These are phyloP conservation scores for Pyracantha coccinea DNA, from an alignment of 331 rosid genomes.

Conservation along the genomic window DNA sequence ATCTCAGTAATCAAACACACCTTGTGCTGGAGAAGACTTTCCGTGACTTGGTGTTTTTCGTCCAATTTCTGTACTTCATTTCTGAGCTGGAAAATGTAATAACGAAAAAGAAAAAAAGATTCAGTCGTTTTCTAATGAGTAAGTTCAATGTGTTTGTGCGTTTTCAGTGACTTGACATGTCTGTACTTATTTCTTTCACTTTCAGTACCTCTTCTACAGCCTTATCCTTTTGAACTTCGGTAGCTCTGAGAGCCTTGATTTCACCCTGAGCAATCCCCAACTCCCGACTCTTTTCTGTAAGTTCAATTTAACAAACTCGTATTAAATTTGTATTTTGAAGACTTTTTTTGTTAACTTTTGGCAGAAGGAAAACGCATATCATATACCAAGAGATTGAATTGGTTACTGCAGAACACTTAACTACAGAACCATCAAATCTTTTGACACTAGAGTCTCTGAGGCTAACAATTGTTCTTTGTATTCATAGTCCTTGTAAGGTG, in stretches of 20 bases:
- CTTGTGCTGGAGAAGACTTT: conserved; percentile 64
- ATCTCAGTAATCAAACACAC: conserved; percentile 25
- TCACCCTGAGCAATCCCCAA: conserved; percentile 48
- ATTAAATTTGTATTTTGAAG: background rate
- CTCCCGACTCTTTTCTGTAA: conserved; percentile 60
- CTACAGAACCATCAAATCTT: background rate
- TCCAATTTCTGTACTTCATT: conserved; percentile 45
- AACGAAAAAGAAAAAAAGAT: background rate
- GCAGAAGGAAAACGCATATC: background rate
- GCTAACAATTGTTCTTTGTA: background rate
- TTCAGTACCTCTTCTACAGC: conserved; percentile 69
- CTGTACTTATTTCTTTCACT: background rate
- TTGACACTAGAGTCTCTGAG: background rate
- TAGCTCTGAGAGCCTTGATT: conserved; percentile 66
- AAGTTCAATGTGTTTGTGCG: background rate
- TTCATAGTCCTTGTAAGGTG: background rate
- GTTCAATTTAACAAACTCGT: no score
- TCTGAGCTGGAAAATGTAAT: conserved; percentile 46
- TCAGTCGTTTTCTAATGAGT: background rate
- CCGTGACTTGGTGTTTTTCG: conserved; percentile 37
- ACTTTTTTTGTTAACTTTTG: background rate
- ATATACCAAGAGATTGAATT: no score
- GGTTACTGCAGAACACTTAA: background rate
- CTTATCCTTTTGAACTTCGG: conserved; percentile 71
- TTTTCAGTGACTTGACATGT: background rate